A percentile compares a stretch with the other conserved stretches of the same genome.
phyloP scores from a whole-genome alignment of 768 basidiomycete genomes.

The Calocybe indica region DNA sequence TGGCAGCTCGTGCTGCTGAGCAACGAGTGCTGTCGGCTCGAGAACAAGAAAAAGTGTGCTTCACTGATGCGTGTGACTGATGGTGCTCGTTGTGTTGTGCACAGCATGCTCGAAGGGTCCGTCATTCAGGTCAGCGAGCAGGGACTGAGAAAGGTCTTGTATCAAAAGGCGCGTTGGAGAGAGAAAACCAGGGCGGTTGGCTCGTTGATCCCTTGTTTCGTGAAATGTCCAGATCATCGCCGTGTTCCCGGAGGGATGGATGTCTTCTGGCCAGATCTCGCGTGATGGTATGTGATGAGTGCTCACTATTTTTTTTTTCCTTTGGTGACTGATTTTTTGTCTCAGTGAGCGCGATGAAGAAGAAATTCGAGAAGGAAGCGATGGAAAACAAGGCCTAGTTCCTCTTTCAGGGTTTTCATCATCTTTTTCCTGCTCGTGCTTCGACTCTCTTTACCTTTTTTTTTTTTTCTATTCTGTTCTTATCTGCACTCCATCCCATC shows the following conservation, averaged over 20 bases:
- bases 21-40: conserved; percentile 71
- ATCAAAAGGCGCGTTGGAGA: conserved; percentile 55
- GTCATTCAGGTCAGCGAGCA: conserved; percentile 76
- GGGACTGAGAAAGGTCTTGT: conserved; percentile 70
- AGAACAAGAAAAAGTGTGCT: conserved; percentile 60
- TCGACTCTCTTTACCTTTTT: background rate
- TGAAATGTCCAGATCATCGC: conserved; percentile 52
- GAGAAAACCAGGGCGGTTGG: background rate
- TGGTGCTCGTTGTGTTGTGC: conserved; percentile 1
- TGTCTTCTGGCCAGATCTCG: conserved; percentile 81
- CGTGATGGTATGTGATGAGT: conserved; percentile 57
- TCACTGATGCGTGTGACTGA: conserved; percentile 1
- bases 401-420: background rate
- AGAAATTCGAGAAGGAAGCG: conserved; percentile 67
- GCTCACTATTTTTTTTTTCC: background rate
- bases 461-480: background rate
- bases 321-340: background rate
- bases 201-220: background rate
- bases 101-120: conserved; percentile 55
- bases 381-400: conserved; percentile 47
- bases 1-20: conserved; percentile 80
- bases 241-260: conserved; percentile 82
- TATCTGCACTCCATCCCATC: background rate
- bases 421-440: background rate
- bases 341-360: conserved; percentile 81